Conservation (phyloP, 176 grass and related monocot genomes). For the Oryza nivara region DNA sequence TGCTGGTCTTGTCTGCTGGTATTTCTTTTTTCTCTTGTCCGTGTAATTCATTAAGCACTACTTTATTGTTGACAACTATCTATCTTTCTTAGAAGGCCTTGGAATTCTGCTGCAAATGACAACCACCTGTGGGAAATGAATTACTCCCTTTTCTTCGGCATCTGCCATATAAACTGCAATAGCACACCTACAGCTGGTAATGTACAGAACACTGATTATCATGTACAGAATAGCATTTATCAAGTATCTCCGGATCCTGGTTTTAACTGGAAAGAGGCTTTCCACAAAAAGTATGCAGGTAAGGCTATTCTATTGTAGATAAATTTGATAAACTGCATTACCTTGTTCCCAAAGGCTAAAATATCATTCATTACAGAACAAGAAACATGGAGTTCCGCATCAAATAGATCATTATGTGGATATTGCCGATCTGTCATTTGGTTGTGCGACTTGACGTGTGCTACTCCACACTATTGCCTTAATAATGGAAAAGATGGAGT, state of each 20-base stretch:
- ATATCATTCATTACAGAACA: conserved; percentile 44
- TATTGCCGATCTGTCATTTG: conserved; percentile 71
- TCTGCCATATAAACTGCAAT: neutral
- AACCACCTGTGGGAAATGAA: conserved; percentile 67
- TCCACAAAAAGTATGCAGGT: conserved; percentile 62
- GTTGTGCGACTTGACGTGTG: conserved; percentile 69
- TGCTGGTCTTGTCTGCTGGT: conserved; percentile 79
- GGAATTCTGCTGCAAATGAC: conserved; percentile 85
- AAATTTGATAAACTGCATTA: neutral
- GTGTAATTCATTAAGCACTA: conserved; percentile 19
- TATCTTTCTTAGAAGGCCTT: conserved; percentile 61
- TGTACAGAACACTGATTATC: conserved; percentile 13
- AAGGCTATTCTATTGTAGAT: conserved; percentile 15
- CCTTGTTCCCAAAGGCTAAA: conserved; percentile 1
- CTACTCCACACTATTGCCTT: conserved; percentile 51
- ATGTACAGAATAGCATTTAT: conserved; percentile 30
- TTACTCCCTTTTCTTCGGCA: conserved; percentile 66
- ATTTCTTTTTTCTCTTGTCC: conserved; percentile 33
- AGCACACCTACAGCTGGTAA: conserved; percentile 18
- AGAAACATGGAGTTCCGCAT: conserved; percentile 42
- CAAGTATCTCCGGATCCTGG: conserved; percentile 20
- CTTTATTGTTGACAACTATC: conserved; percentile 29
- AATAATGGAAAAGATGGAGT: conserved; percentile 45
- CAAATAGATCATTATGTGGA: conserved; percentile 69
- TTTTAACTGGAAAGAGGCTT: conserved; percentile 60